Percentiles rank a stretch among this genome's conserved stretches.
These are phyloP conservation scores for Boletus sp. DNA, from an alignment of 768 basidiomycete species.

Conservation along the genomic window DNA sequence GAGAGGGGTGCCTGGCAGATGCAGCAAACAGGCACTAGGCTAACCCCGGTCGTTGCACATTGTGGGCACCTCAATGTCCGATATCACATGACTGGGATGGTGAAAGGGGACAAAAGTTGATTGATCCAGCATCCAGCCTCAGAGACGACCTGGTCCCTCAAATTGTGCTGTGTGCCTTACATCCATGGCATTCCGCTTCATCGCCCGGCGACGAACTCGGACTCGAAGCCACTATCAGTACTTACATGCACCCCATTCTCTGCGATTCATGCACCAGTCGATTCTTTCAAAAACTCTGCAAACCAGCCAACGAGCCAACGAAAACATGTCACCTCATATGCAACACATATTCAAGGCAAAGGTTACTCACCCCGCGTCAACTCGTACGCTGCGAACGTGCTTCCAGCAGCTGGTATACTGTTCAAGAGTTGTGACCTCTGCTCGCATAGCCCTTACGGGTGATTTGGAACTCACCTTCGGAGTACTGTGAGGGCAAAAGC, in stretches of 20 bases:
- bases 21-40: too few relatives aligned
- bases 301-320: not conserved
- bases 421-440: not conserved
- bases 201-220: not conserved
- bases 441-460: not conserved
- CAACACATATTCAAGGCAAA: not conserved
- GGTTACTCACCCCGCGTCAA: conserved; percentile 59
- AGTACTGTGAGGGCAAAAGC: conserved; percentile 41
- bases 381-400: conserved; percentile 89
- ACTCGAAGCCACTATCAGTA: not conserved
- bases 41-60: too few relatives aligned
- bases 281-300: conserved; percentile 25
- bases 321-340: not conserved
- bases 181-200: not conserved
- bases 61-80: too few relatives aligned
- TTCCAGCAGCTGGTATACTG: conserved; percentile 88
- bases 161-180: not conserved
- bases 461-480: conserved; percentile 45
- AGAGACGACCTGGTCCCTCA: not conserved
- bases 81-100: too few relatives aligned
- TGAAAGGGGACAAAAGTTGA: not conserved
- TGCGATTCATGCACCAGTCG: conserved; percentile 17
- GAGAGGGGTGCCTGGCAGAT: too few relatives aligned
- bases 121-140: not conserved
- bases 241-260: not conserved